Percentiles rank a stretch among this genome's conserved stretches.
phyloP scores from a whole-genome alignment of 177 flowering plant genomes.

The Vitis hybrid region DNA sequence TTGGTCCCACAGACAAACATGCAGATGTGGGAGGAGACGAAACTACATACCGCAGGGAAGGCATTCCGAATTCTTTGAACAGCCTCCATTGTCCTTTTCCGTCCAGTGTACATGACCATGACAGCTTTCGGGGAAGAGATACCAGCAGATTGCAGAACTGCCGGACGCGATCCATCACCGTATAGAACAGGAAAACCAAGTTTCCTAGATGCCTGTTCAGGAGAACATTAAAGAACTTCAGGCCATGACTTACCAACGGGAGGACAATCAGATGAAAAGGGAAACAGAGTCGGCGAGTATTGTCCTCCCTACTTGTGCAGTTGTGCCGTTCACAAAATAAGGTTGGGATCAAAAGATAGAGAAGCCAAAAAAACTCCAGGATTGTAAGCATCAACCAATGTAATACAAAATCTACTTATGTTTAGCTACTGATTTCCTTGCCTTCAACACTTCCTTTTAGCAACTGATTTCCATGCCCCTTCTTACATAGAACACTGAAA shows the following conservation, averaged over 20 bases:
- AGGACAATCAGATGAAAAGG: neutral
- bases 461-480: too few relatives aligned
- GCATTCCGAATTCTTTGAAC: slow-evolving; percentile 86
- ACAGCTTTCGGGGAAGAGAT: slow-evolving; percentile 95
- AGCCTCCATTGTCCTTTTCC: slow-evolving; percentile 64
- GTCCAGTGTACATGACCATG: slow-evolving; percentile 83
- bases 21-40: too few relatives aligned
- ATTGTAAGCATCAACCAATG: too few relatives aligned
- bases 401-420: too few relatives aligned
- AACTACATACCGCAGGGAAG: slow-evolving; percentile 64
- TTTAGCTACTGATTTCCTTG: too few relatives aligned
- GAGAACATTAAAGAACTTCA: neutral
- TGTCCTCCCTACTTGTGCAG: too few relatives aligned
- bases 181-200: slow-evolving; percentile 87
- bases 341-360: too few relatives aligned
- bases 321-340: too few relatives aligned
- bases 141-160: slow-evolving; percentile 94
- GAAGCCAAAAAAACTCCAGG: too few relatives aligned
- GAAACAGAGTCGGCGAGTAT: neutral
- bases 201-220: slow-evolving; percentile 62
- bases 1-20: too few relatives aligned
- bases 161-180: slow-evolving; percentile 95
- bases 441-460: too few relatives aligned
- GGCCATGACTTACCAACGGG: neutral
- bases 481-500: too few relatives aligned